Evolutionary conservation across 345 rosid genomes (phyloP), one percentile per base, ranked within the genome.

Genomic region (Durio zibethinus): DNA sequence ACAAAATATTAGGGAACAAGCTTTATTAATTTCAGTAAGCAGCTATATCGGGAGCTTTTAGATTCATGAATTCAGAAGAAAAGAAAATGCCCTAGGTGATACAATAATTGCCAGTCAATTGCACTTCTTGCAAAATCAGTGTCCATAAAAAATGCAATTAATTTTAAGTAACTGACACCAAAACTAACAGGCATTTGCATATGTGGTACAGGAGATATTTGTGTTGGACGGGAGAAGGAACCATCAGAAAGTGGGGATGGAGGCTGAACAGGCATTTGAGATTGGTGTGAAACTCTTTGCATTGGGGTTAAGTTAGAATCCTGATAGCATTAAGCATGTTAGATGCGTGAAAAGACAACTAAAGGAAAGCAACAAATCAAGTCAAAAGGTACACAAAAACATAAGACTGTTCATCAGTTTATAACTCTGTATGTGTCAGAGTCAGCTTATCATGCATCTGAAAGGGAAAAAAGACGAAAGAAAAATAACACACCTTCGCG

Each of bases 241-340:
- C 82, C 81, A 79, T 93, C 94, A 23, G 92, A 27, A 5, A 86
- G 77, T n/a, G 95, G 92, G 66, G 98, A 83, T 61, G 77, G 84
- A 69, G 93, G 97, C 83, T 91, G 82, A 33, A 79, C 82, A 81
- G 87, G 80, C 9, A 83, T 61, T 74, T 86, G 90, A 75, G 92
- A 70, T 68, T 68, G 92, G 97, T n/a, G 70, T 82, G 81, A 91
- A 94, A 77, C 97, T 92, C 91, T 92, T 91, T 25, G 98, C 99
- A 36, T 94, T 89, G 40, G 98, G 99, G 84, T 93, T 96, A 47
- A 90, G 89, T 81, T 85, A 93, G 84, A 96, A 96, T 87, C 99
- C 99, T 96, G 91, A 75, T 31, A 72, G 20, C 78, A 74, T 67
- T 21, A 35, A 40, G 70, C 56, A 61, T 6, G 56, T 79, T 35